Percentiles rank a stretch among this genome's conserved stretches.
These are phyloP conservation scores for Pilatotrama ljubarskyi DNA, from an alignment of 768 basidiomycete genomes.

Conservation along the genomic window DNA sequence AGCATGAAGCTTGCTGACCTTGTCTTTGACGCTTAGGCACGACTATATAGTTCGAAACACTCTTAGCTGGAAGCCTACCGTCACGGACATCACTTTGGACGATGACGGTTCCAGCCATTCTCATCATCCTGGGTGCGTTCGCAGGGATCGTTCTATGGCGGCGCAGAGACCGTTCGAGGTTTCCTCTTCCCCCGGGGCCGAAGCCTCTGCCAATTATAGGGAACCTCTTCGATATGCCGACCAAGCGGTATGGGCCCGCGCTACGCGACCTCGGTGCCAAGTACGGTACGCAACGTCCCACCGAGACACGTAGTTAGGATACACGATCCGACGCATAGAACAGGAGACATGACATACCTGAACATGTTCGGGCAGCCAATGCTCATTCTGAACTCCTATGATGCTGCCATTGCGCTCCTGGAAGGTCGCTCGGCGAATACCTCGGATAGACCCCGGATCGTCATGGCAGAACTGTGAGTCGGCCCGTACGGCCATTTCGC, in stretches of 20 bases:
- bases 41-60: no score
- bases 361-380: conserved; percentile 66
- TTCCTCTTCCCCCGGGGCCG: conserved; percentile 26
- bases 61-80: no score
- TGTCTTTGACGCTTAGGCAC: no score
- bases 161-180: background rate
- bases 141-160: background rate
- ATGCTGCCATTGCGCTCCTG: conserved; percentile 60
- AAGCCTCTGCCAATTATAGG: conserved; percentile 24
- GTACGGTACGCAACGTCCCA: conserved; percentile 12
- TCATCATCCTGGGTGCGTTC: background rate
- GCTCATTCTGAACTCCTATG: conserved; percentile 62
- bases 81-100: background rate
- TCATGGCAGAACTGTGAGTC: conserved; percentile 72
- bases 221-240: conserved; percentile 24
- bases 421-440: conserved; percentile 72
- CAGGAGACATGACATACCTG: conserved; percentile 65
- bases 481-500: no score
- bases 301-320: background rate
- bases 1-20: no score
- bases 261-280: conserved; percentile 17
- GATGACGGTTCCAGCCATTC: background rate
- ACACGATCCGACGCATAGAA: background rate
- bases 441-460: conserved; percentile 67
- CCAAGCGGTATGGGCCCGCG: conserved; percentile 9